These are phyloP conservation scores for Tuber magnatum DNA, from an alignment of 495 filamentous ascomycete species.

Conservation along the genomic window DNA sequence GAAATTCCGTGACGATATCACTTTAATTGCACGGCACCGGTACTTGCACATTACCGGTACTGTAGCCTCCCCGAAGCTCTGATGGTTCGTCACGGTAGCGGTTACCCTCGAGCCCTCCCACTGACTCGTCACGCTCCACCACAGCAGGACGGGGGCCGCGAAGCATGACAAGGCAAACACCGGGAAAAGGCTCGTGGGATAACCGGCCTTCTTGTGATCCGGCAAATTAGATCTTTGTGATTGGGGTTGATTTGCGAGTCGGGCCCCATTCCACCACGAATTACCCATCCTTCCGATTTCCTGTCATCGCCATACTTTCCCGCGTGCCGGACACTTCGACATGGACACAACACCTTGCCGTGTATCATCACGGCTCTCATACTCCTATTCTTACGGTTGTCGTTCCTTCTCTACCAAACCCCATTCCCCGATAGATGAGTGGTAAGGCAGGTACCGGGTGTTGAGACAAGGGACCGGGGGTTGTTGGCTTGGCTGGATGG, in stretches of 20 bases:
- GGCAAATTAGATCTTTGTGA: neutral
- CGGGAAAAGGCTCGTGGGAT: neutral
- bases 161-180: neutral
- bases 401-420: neutral
- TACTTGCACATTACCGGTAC: neutral
- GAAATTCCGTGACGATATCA: neutral
- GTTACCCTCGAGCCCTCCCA: neutral
- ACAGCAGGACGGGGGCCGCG: neutral
- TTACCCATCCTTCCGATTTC: neutral
- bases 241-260: neutral
- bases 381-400: neutral
- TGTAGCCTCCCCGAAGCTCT: neutral
- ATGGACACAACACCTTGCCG: too few species aligned
- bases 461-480: neutral
- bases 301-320: neutral
- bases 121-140: neutral
- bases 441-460: neutral
- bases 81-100: neutral
- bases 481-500: neutral
- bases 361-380: neutral
- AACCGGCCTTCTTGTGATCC: neutral
- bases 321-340: neutral
- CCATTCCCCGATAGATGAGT: neutral
- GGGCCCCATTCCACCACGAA: neutral
- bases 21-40: neutral